Percentiles rank a stretch among this genome's conserved stretches.
phyloP scores from a whole-genome alignment of 495 filamentous ascomycete genomes.

The Massariosphaeria phaeospora region DNA sequence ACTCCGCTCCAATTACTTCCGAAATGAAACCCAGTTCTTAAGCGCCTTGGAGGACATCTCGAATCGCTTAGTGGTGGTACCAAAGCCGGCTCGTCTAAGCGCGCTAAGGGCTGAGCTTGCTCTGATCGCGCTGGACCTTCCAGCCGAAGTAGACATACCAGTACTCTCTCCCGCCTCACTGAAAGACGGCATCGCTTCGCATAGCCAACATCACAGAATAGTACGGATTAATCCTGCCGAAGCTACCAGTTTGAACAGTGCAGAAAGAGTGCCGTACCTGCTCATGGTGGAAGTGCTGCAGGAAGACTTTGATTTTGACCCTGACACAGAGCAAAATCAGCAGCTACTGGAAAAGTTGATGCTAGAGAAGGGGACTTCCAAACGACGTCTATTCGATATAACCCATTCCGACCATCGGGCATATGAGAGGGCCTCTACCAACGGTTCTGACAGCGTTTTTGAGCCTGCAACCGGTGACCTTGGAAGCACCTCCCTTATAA shows the following conservation, averaged over 20 bases:
- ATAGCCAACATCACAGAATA: conserved; percentile 66
- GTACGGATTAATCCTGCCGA: conserved; percentile 73
- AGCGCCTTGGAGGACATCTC: conserved; percentile 71
- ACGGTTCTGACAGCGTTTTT: conserved; percentile 66
- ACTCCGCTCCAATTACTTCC: conserved; percentile 67
- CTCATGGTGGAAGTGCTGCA: conserved; percentile 70
- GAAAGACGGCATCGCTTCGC: conserved; percentile 56
- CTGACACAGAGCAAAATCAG: conserved; percentile 59
- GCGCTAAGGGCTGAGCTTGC: conserved; percentile 70
- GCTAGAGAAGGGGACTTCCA: conserved; percentile 54
- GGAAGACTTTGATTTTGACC: conserved; percentile 72
- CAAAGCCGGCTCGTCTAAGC: conserved; percentile 68
- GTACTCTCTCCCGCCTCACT: conserved; percentile 66
- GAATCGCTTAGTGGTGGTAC: conserved; percentile 66
- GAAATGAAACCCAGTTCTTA: conserved; percentile 66
- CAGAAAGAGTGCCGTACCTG: conserved; percentile 70
- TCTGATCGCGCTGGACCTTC: conserved; percentile 65
- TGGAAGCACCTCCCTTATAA: conserved; percentile 60
- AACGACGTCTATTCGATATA: conserved; percentile 64
- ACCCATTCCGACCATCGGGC: conserved; percentile 47
- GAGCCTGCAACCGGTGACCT: conserved; percentile 68
- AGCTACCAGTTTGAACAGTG: conserved; percentile 72
- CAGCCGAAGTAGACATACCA: conserved; percentile 71
- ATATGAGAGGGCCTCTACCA: conserved; percentile 40
- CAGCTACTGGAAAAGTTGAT: conserved; percentile 55